Conservation (phyloP, 2,329 filamentous ascomycete genomes). For the Aspergillus fructus region DNA sequence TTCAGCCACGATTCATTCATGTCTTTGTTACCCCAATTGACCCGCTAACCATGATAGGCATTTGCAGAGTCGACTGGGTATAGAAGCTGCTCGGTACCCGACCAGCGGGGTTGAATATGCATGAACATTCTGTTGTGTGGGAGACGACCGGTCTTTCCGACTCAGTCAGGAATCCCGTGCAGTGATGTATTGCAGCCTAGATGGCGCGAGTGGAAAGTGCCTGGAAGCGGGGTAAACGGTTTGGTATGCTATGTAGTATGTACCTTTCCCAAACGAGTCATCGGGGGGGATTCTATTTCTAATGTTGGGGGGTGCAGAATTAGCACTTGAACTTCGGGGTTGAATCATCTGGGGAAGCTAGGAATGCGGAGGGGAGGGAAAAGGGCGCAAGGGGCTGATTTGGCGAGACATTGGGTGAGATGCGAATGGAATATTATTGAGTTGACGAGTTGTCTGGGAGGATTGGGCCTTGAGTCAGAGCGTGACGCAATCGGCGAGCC, state of each 20-base stretch:
- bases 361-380: no score
- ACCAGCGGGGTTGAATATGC: neutral
- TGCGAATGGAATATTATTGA: neutral
- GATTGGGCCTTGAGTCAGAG: neutral
- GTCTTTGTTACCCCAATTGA: neutral
- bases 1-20: neutral
- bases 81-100: neutral
- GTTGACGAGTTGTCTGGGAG: neutral
- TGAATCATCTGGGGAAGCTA: neutral
- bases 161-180: neutral
- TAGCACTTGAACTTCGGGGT: neutral
- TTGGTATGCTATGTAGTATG: neutral
- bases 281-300: neutral
- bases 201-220: neutral
- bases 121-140: neutral
- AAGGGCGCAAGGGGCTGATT: neutral
- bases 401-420: neutral
- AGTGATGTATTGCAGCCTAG: neutral
- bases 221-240: neutral
- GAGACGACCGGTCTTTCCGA: neutral
- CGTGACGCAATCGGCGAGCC: neutral
- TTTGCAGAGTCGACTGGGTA: neutral
- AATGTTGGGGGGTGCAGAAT: neutral
- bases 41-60: neutral
- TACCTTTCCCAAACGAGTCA: neutral